phyloP scores from a whole-genome alignment of 148 eudicot genomes.

The Vaccinium vitisidaea region DNA sequence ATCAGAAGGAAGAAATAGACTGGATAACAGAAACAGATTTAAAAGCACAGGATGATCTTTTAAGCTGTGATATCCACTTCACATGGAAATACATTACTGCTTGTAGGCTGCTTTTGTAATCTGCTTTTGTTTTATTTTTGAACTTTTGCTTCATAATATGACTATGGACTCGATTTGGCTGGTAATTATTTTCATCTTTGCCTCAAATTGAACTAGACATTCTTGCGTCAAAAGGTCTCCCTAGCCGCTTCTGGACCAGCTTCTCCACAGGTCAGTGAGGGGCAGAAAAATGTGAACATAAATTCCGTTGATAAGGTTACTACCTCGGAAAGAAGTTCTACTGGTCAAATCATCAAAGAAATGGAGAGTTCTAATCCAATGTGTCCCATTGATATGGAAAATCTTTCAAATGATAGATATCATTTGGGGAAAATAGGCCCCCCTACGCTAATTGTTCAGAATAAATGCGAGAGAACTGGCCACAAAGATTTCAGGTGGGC shows the following conservation, averaged over 20 bases:
- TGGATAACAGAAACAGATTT: not conserved
- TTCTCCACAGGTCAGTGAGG: constrained; percentile 24
- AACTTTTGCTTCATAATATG: not conserved
- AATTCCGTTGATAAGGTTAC: constrained; percentile 18
- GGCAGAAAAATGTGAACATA: constrained; percentile 18
- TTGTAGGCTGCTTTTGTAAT: not conserved
- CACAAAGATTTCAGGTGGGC: constrained; percentile 15
- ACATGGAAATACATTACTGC: not conserved
- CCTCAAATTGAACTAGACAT: constrained; percentile 48
- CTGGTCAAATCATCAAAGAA: constrained; percentile 7
- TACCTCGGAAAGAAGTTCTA: constrained; percentile 17
- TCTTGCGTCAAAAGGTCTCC: constrained; percentile 76
- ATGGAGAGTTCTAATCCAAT: constrained; percentile 13
- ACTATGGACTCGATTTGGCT: not conserved
- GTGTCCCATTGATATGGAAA: not conserved
- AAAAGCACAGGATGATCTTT: not conserved
- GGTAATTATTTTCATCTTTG: not conserved
- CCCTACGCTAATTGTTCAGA: not conserved
- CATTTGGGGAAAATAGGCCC: not conserved
- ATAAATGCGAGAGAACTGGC: constrained; percentile 22
- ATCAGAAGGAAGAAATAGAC: not conserved
- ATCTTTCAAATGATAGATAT: not conserved
- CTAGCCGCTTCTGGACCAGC: constrained; percentile 44
- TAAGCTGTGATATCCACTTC: not conserved
- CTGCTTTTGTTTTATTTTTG: not conserved